Evolutionary conservation across 257 asterid species (phyloP), one percentile per base, ranked within the genome.

Genomic region (Ophiorrhiza pumila): DNA sequence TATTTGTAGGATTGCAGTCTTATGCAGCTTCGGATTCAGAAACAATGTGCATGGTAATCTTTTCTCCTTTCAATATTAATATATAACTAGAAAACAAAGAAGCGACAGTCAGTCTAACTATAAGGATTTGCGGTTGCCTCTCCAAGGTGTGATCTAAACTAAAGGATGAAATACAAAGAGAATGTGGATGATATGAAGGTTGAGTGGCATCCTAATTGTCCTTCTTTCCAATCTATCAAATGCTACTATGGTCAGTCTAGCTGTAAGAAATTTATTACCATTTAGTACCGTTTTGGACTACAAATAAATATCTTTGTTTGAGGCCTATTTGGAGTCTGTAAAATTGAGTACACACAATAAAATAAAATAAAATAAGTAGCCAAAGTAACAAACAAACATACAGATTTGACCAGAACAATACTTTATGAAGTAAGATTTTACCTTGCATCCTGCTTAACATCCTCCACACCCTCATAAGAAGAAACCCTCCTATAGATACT

Each of bases 381-480:
- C 5, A 49, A 68, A 49, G 5, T 37, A n/a, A 63, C 31, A 18
- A 63, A 39, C 15, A 1, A 9, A 20, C 5, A 32, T 31, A 53
- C 34, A 74, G 15, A 20, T 12, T 18, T 4, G 42, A 69, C 22
- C 14, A 35, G 22, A 63, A 11, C 46, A 59, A 43, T 58, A 37
- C 37, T 59, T 50, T 55, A 61, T 37, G 69, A 73, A 79, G 79
- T 45, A 20, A 20, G 74, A 32, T 72, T 37, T n/a, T 82, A 92
- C 97, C 96, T 87, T 67, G 87, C 74, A 58, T 93, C 97, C 78
- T 86, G 92, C 75, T 80, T 80, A 32, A 93, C 41, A 77, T 93
- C 98, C 72, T 85, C 90, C 27, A 88, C 81, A 49, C 77, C 82
- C 82, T 89, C 87, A 66, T 93, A 93, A 27, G 98, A 86, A 75